A percentile compares a stretch with the other conserved stretches of the same genome.
These are phyloP conservation scores for Entomortierella parvispora DNA, from an alignment of 192 early-diverging fungal genomes.

Conservation along the genomic window DNA sequence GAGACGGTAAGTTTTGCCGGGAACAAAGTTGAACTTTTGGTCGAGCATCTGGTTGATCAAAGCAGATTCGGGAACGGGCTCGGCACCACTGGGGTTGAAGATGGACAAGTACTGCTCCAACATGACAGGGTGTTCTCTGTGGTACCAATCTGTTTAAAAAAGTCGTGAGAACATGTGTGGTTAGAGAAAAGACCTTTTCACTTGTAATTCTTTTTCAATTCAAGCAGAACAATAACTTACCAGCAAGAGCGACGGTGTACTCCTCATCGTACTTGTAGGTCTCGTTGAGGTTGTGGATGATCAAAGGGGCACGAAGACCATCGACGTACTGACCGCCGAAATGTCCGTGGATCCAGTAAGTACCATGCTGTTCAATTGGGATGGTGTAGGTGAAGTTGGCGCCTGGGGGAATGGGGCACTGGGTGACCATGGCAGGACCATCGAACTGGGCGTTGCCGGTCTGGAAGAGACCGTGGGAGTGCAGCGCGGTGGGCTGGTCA, in stretches of 20 bases:
- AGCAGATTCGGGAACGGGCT: conserved; percentile 73
- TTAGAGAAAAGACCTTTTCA: not conserved
- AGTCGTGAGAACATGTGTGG: not conserved
- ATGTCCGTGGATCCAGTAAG: conserved; percentile 89
- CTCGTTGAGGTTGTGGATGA: conserved; percentile 70
- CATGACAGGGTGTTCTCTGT: conserved; percentile 65
- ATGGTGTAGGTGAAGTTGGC: conserved; percentile 77
- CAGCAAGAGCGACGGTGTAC: conserved; percentile 68
- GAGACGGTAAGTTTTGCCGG: conserved; percentile 86
- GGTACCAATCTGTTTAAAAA: conserved; percentile 70
- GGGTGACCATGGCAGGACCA: conserved; percentile 75
- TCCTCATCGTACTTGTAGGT: conserved; percentile 79
- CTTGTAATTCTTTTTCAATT: conserved; percentile 1
- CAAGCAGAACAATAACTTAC: conserved; percentile 39
- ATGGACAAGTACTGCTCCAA: conserved; percentile 69
- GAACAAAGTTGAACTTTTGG: conserved; percentile 65
- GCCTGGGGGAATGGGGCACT: conserved; percentile 80
- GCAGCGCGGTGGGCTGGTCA: conserved; percentile 68
- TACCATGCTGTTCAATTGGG: conserved; percentile 75
- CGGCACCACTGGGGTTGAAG: conserved; percentile 71
- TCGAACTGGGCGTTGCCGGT: conserved; percentile 78
- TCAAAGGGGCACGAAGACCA: conserved; percentile 77
- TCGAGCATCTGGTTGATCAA: conserved; percentile 70
- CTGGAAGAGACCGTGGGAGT: conserved; percentile 85
- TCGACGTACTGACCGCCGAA: conserved; percentile 81